These are phyloP conservation scores for Persicaria tinctoria DNA, from an alignment of 148 eudicot species.

Conservation along the genomic window DNA sequence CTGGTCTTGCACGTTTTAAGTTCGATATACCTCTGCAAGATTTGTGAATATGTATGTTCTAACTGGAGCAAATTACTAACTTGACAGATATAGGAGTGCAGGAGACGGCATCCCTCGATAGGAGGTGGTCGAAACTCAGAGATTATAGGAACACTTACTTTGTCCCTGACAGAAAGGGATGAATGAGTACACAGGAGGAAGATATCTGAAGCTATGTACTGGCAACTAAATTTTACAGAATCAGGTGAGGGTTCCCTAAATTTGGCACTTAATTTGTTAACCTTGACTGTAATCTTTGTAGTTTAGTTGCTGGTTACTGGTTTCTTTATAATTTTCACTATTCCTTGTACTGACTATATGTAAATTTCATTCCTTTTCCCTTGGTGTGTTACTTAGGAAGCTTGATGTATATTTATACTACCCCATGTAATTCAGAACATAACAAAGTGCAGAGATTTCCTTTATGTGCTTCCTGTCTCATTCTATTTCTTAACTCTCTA, in stretches of 20 bases:
- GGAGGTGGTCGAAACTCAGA: constrained; percentile 60
- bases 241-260: not conserved
- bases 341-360: not conserved
- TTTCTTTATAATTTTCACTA: not conserved
- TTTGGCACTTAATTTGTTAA: not conserved
- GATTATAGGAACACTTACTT: constrained; percentile 29
- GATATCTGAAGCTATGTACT: no score
- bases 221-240: not conserved
- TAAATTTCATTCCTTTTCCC: not conserved
- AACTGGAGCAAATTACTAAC: not conserved
- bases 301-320: not conserved
- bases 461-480: not conserved
- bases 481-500: not conserved
- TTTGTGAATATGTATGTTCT: not conserved
- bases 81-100: constrained; percentile 56
- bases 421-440: no score
- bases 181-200: not conserved
- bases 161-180: not conserved
- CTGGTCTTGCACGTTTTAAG: not conserved
- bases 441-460: not conserved
- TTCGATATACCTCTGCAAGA: not conserved
- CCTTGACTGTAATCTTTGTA: no score
- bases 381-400: not conserved
- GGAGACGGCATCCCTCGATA: constrained; percentile 43
- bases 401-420: no score